These are phyloP conservation scores for Pharus latifolius DNA, from an alignment of 176 grass and related monocot species.

Conservation along the genomic window DNA sequence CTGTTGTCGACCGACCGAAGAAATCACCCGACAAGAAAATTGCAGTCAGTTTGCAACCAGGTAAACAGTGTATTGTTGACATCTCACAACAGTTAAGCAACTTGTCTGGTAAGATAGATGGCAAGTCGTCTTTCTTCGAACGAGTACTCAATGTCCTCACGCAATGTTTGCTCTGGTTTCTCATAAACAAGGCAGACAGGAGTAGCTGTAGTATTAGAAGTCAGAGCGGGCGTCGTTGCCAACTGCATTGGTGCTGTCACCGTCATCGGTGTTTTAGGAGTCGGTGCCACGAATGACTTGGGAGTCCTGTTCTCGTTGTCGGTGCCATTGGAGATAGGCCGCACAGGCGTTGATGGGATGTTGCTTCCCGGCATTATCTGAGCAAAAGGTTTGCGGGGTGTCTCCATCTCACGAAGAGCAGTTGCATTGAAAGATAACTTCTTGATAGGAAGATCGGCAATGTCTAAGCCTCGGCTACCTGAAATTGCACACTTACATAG, in stretches of 20 bases:
- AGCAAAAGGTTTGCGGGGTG: conserved; percentile 64
- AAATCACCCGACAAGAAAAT: conserved; percentile 8
- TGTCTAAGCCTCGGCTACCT: conserved; percentile 52
- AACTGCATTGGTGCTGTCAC: conserved; percentile 49
- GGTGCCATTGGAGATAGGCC: background rate
- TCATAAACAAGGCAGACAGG: conserved; percentile 29
- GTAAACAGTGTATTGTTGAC: background rate
- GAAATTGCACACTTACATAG: background rate
- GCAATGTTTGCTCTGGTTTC: background rate
- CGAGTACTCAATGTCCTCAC: conserved; percentile 53
- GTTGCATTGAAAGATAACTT: conserved; percentile 51
- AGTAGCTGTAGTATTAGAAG: conserved; percentile 12
- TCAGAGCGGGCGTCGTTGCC: conserved; percentile 34
- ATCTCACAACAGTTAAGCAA: background rate
- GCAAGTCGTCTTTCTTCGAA: conserved; percentile 69
- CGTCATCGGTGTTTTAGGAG: conserved; percentile 34
- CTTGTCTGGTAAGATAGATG: conserved; percentile 26
- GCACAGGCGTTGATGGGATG: conserved; percentile 21
- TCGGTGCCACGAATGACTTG: conserved; percentile 18
- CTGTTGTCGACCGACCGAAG: conserved; percentile 23
- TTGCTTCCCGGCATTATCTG: conserved; percentile 35
- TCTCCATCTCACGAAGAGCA: conserved; percentile 34
- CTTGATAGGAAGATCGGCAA: conserved; percentile 53
- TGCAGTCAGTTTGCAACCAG: conserved; percentile 20
- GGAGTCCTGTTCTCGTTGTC: conserved; percentile 47